Base-by-base conservation (phyloP, 768 basidiomycete species). In the Phallus indusiatus region DNA sequence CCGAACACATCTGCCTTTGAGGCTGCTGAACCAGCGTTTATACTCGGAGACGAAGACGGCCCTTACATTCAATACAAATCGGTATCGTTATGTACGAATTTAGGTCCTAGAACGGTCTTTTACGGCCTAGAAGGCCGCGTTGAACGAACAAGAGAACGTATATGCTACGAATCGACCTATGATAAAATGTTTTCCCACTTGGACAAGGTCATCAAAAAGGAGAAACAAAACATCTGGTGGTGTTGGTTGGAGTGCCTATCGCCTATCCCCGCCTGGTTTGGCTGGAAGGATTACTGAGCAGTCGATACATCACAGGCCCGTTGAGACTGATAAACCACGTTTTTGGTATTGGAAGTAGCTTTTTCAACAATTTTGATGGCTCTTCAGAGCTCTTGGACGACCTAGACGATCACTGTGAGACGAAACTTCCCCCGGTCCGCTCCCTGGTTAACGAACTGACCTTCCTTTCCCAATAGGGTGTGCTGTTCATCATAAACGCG, bases 401-500 rank as follows among this genome's bases (percentile, higher is more conserved):
- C 35, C 53, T 61, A 17, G 59, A 61, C 24, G 61, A 61, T 47
- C 62, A 61, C 52, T 63, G 62, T 63, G 21, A 35, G 62, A 53
- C n/a, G 24, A 2, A n/a, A 21, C 9, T 55, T 28, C 28, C 28
- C 21, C 18, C 35, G 37, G 24, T 35, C 48, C 24, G 24, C 24
- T 20, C 21, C 5, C 14, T 5, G 14, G 35, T 48, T 17, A 20
- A 42, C 34, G 12, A 16, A 17, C 42, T 35, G 28, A 47, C 35
- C n/a, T 14, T 22, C 33, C 18, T 18, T 28, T 21, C n/a, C 12
- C n/a, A 14, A 12, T 49, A 61, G 60, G 61, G 62, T 61, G 61
- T 28, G 60, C 62, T 11, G 56, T 52, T 28, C 46, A 47, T 18
- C 73, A 75, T 64, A 76, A 76, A 64, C 64, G 65, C 20, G 76